Conservation (phyloP, 495 filamentous ascomycete genomes). For the Darksidea phi region DNA sequence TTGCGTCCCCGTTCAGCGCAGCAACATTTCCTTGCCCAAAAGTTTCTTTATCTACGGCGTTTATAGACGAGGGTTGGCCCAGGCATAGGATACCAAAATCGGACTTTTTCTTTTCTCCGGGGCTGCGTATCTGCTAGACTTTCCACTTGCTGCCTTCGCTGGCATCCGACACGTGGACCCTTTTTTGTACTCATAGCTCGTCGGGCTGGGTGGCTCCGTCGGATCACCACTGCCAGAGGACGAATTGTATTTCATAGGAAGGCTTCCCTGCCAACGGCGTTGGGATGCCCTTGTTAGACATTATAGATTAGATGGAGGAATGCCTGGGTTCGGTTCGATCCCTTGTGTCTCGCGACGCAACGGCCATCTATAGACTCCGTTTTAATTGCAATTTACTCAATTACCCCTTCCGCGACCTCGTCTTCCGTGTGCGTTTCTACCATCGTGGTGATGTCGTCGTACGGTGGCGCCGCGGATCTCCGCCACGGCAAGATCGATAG, state of each 20-base stretch:
- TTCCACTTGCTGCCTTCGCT: constrained; percentile 32
- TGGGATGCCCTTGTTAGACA: constrained; percentile 10
- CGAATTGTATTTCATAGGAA: constrained; percentile 30
- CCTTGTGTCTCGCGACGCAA: constrained; percentile 30
- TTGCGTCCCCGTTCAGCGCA: constrained; percentile 4
- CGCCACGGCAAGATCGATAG: constrained; percentile 16
- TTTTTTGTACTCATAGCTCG: constrained; percentile 33
- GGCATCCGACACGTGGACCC: constrained; percentile 22
- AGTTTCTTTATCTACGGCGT: constrained; percentile 31
- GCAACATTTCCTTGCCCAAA: constrained; percentile 24
- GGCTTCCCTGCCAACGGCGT: constrained; percentile 22
- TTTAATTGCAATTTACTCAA: constrained; percentile 33
- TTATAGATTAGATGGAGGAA: constrained; percentile 15
- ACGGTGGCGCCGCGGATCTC: constrained; percentile 28
- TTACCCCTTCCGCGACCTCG: constrained; percentile 11
- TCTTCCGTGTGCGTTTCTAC: neutral
- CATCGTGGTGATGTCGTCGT: constrained; percentile 2
- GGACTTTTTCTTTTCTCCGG: constrained; percentile 27
- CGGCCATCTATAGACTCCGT: constrained; percentile 24
- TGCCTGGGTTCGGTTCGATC: constrained; percentile 26
- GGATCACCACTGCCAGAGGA: constrained; percentile 24
- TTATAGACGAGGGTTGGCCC: constrained; percentile 34
- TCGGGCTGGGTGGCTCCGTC: constrained; percentile 17
- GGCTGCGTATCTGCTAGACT: constrained; percentile 33
- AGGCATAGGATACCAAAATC: constrained; percentile 38